These are phyloP conservation scores for Ganoderma leucocontextum DNA, from an alignment of 1,284 basidiomycete genomes.

Conservation along the genomic window DNA sequence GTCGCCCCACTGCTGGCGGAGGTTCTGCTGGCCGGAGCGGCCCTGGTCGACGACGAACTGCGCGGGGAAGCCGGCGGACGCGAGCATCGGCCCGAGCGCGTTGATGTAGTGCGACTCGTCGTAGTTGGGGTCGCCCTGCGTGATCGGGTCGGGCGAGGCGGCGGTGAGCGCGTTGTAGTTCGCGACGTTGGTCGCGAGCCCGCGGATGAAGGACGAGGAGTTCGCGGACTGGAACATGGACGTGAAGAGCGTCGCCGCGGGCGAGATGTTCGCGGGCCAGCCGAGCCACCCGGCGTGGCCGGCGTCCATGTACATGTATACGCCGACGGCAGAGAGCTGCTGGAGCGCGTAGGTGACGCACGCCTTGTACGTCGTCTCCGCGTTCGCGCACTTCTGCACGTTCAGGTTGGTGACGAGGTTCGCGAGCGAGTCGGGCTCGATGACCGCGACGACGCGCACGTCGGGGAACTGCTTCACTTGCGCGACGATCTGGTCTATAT, in stretches of 20 bases:
- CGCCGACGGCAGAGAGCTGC: constrained; percentile 61
- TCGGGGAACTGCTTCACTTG: constrained; percentile 64
- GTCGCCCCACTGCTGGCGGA: constrained; percentile 61
- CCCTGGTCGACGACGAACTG: constrained; percentile 73
- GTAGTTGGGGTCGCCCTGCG: constrained; percentile 64
- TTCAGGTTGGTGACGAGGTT: constrained; percentile 70
- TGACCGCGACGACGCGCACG: constrained; percentile 67
- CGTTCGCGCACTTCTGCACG: constrained; percentile 62
- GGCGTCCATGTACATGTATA: constrained; percentile 69
- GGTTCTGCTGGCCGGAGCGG: constrained; percentile 67
- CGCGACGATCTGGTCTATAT: constrained; percentile 69
- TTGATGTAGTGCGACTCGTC: constrained; percentile 70
- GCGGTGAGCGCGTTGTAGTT: constrained; percentile 69
- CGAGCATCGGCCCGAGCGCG: constrained; percentile 58
- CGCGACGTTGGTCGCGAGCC: constrained; percentile 70
- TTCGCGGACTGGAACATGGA: constrained; percentile 59
- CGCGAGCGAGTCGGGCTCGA: constrained; percentile 72
- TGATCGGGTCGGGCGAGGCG: constrained; percentile 64
- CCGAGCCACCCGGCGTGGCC: constrained; percentile 76
- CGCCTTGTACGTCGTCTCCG: constrained; percentile 59
- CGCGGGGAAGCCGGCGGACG: constrained; percentile 59
- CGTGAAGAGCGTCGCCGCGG: constrained; percentile 64
- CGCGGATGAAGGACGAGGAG: constrained; percentile 61
- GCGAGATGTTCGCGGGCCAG: constrained; percentile 68
- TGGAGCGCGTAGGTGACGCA: constrained; percentile 65